These are phyloP conservation scores for Pyrenochaeta sp. DNA, from an alignment of 2,329 filamentous ascomycete genomes.

Conservation along the genomic window DNA sequence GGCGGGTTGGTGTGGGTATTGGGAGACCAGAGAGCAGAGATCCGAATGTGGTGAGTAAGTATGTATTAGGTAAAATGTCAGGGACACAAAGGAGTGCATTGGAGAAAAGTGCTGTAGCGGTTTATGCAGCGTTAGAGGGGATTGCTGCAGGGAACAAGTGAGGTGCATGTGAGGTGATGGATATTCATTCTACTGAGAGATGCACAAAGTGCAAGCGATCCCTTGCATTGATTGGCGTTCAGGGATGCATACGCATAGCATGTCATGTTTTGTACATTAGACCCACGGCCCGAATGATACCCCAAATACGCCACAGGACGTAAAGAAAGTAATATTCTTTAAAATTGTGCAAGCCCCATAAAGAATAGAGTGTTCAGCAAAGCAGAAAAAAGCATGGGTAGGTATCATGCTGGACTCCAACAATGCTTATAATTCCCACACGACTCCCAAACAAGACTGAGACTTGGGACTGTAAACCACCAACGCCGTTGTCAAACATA, in stretches of 20 bases:
- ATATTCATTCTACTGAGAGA: not conserved
- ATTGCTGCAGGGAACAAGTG: conserved; percentile 53
- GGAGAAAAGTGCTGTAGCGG: conserved; percentile 57
- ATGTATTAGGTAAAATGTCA: conserved; percentile 77
- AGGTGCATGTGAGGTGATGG: conserved; percentile 6
- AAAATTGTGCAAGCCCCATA: conserved; percentile 6
- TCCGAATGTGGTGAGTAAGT: conserved; percentile 72
- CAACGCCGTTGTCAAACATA: not conserved
- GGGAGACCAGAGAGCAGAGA: conserved; percentile 79
- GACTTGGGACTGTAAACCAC: not conserved
- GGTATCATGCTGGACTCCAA: conserved; percentile 34
- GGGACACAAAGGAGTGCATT: conserved; percentile 51
- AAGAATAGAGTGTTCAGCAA: conserved; percentile 11
- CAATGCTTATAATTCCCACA: conserved; percentile 8
- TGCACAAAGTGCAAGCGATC: not conserved
- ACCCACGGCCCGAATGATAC: conserved; percentile 10
- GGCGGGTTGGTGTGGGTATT: conserved; percentile 83
- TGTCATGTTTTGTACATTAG: no score
- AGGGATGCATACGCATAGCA: conserved; percentile 6
- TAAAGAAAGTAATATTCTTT: not conserved
- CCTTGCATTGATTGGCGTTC: conserved; percentile 12
- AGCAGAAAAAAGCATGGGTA: conserved; percentile 9
- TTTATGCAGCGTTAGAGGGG: conserved; percentile 62
- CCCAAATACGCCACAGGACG: conserved; percentile 5
- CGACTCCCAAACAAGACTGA: not conserved